Evolutionary conservation across 2,329 filamentous ascomycete species (phyloP).

Genomic region (Rhinocladiella similis): DNA sequence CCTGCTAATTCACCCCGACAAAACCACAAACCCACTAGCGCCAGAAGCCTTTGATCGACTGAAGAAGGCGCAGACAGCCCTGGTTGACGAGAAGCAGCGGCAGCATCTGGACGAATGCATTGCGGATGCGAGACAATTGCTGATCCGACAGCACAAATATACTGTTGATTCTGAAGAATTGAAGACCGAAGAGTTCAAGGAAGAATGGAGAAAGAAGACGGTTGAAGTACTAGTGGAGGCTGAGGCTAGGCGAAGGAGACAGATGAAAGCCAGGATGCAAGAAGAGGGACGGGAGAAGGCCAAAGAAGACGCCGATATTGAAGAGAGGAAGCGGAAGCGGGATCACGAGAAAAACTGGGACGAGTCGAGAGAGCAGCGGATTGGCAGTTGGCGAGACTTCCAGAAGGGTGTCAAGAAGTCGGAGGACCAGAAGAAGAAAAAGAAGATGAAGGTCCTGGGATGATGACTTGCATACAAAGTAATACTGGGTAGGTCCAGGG

Average conservation of each 20-base stretch:
- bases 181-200: conserved; percentile 76
- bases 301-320: conserved; percentile 80
- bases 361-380: conserved; percentile 83
- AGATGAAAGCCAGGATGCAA: conserved; percentile 92
- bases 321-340: conserved; percentile 77
- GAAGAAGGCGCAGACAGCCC: conserved; percentile 87
- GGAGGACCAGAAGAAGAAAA: conserved; percentile 67
- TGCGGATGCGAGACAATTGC: conserved; percentile 88
- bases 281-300: conserved; percentile 90
- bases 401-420: conserved; percentile 67
- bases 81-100: conserved; percentile 93
- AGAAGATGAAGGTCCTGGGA: conserved; percentile 51
- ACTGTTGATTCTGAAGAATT: conserved; percentile 84
- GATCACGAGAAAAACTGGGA: conserved; percentile 97
- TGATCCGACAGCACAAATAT: conserved; percentile 93
- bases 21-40: conserved; percentile 85
- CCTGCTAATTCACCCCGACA: conserved; percentile 98
- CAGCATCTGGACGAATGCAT: conserved; percentile 88
- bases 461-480: conserved; percentile 22
- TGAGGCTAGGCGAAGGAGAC: conserved; percentile 78
- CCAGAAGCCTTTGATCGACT: conserved; percentile 96
- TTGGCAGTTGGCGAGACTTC: conserved; percentile 91
- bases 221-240: conserved; percentile 89
- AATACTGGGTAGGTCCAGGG: neutral
- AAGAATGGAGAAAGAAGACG: conserved; percentile 86